Evolutionary conservation across 129 eudicot genomes (phyloP), one percentile per base, ranked within the genome.

Genomic region (Sambucus nigra): DNA sequence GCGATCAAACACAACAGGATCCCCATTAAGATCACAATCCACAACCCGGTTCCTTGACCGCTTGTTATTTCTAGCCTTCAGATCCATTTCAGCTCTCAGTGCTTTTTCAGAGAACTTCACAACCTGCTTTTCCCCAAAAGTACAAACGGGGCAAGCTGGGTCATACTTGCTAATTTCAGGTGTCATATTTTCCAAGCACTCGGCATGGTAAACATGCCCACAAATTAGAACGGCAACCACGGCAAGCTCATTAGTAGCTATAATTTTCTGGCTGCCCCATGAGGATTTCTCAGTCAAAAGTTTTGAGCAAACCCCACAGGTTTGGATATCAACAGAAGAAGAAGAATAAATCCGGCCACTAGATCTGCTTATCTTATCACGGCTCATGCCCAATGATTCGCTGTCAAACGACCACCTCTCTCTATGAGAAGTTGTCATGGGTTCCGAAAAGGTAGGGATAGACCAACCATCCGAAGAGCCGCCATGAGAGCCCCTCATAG

Each of bases 181-280:
- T 5, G 96, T 86, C 86, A 86, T 86, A 59, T 65, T 65, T 56
- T 92, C 99, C 68, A 92, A 70, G 69, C 99, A 92, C 25, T 92
- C 99, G 4, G 91, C 82, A 70, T 92, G 99, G 61, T 86, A 92
- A n/a, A 70, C 96, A 64, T 92, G 99, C 35, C 94, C 96, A 61
- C 94, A 92, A 24, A 72, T 62, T 60, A 92, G 60, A 55, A 92
- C 87, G 25, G 96, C 82, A 13, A 80, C 88, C 49, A 83, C 87
- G 9, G 87, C 75, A 22, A 86, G 69, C 55, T 82, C 99, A 33
- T 82, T 92, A 3, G 65, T 52, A 20, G 81, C 70, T 26, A 91
- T 59, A 5, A 79, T 71, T 35, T 77, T 91, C 52, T 82, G 98
- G 67, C 76, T 67, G 27, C 88, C 74, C 82, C 80, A 86, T 24